Evolutionary conservation across 1,284 basidiomycete species (phyloP).

Genomic region (Phellopilus nigrolimitatus): DNA sequence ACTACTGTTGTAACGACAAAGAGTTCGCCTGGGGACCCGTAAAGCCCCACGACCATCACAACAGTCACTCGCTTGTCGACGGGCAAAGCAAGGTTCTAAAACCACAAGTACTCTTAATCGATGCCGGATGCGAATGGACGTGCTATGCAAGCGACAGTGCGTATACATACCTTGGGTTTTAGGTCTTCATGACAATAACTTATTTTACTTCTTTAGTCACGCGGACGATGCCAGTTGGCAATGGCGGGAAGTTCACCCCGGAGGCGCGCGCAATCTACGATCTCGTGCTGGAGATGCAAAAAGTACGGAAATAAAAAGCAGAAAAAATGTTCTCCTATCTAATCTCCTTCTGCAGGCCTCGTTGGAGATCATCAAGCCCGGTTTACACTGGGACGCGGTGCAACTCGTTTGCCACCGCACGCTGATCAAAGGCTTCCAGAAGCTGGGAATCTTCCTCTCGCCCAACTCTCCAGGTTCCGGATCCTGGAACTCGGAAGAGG

Average conservation of each 20-base stretch:
- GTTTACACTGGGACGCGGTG: slow-evolving; percentile 80
- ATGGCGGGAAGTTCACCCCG: slow-evolving; percentile 80
- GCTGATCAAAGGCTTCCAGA: slow-evolving; percentile 73
- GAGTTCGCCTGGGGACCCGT: slow-evolving; percentile 78
- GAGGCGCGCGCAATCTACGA: slow-evolving; percentile 79
- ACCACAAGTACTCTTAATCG: slow-evolving; percentile 84
- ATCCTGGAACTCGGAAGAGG: slow-evolving; percentile 57
- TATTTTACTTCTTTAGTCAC: slow-evolving; percentile 42
- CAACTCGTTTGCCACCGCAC: slow-evolving; percentile 78
- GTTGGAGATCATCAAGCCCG: slow-evolving; percentile 64
- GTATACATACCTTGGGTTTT: slow-evolving; percentile 26
- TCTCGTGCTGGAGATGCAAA: slow-evolving; percentile 85
- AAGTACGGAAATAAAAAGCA: slow-evolving; percentile 38
- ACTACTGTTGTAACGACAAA: slow-evolving; percentile 85
- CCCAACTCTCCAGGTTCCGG: slow-evolving; percentile 41
- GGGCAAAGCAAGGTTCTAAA: slow-evolving; percentile 37
- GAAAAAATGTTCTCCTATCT: neutral
- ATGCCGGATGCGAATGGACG: slow-evolving; percentile 88
- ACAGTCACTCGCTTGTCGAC: slow-evolving; percentile 40
- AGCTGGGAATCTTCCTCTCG: slow-evolving; percentile 79
- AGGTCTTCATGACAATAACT: neutral
- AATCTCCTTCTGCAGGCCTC: slow-evolving; percentile 42
- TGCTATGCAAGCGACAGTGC: slow-evolving; percentile 75
- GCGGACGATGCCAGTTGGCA: slow-evolving; percentile 83
- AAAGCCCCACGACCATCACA: slow-evolving; percentile 47